Evolutionary conservation across 192 early-diverging fungal species (phyloP).

Genomic region (Gryganskiella cystojenkinii): DNA sequence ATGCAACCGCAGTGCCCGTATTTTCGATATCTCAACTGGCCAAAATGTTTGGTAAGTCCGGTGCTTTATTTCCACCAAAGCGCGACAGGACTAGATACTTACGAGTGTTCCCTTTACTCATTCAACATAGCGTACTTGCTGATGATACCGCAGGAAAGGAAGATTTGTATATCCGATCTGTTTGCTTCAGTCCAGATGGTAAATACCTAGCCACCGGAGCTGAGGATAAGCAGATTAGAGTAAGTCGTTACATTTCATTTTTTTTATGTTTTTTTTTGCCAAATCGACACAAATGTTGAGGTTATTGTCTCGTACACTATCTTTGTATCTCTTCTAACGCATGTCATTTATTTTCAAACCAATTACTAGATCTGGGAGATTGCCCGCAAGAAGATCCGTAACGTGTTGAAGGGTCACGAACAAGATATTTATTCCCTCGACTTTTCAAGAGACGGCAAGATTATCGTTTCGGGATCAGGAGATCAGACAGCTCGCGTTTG

Average conservation of each 20-base stretch:
- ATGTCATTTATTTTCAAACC: neutral
- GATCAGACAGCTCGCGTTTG: conserved; percentile 89
- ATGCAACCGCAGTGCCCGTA: conserved; percentile 89
- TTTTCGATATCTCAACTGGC: conserved; percentile 88
- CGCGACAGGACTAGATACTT: neutral
- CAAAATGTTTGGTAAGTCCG: conserved; percentile 70
- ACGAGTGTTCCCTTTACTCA: neutral
- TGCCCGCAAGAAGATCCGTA: conserved; percentile 66
- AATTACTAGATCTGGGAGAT: conserved; percentile 81
- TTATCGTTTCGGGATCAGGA: conserved; percentile 90
- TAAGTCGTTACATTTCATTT: conserved; percentile 30
- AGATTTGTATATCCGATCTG: conserved; percentile 96
- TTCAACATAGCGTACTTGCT: conserved; percentile 68
- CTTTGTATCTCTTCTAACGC: neutral
- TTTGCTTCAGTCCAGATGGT: conserved; percentile 95
- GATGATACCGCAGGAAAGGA: conserved; percentile 81
- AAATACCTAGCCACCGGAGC: conserved; percentile 93
- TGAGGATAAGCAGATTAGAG: conserved; percentile 94
- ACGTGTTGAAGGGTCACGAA: conserved; percentile 86
- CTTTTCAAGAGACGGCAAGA: conserved; percentile 90
- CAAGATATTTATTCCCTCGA: conserved; percentile 98
- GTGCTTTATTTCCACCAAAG: neutral
- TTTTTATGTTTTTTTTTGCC: neutral
- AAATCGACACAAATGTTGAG: too few species aligned
- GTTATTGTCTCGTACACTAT: too few species aligned